Evolutionary conservation across 176 grass and related monocot species (phyloP).

Genomic region (Alloteropsis semialata): DNA sequence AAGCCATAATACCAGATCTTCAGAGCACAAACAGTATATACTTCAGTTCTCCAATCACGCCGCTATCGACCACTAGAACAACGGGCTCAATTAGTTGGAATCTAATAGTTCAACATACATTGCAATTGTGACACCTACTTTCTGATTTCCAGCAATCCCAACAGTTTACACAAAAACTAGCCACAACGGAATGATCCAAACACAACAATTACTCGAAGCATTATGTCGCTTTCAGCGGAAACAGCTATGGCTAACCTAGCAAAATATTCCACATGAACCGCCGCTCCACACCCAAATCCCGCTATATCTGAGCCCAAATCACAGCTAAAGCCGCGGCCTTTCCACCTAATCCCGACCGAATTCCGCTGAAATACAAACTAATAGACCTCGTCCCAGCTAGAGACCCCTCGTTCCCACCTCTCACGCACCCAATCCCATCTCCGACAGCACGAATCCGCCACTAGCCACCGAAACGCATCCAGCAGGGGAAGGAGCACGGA

Average conservation of each 20-base stretch:
- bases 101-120: background rate
- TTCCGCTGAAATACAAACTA: background rate
- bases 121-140: background rate
- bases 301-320: background rate
- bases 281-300: constrained; percentile 3
- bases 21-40: background rate
- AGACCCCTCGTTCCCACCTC: background rate
- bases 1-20: background rate
- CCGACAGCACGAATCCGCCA: background rate
- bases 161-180: background rate
- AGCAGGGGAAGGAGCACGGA: background rate
- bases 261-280: background rate
- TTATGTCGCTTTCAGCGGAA: background rate
- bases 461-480: background rate
- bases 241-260: background rate
- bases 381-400: background rate
- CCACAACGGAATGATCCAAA: background rate
- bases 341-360: background rate
- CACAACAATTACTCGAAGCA: background rate
- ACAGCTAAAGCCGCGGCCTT: background rate
- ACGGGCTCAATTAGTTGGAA: background rate
- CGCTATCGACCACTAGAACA: background rate
- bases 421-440: background rate
- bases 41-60: background rate
- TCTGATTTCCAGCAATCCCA: background rate